These are phyloP conservation scores for Pseudocercospora crystallina DNA, from an alignment of 2,329 filamentous ascomycete species.

Conservation along the genomic window DNA sequence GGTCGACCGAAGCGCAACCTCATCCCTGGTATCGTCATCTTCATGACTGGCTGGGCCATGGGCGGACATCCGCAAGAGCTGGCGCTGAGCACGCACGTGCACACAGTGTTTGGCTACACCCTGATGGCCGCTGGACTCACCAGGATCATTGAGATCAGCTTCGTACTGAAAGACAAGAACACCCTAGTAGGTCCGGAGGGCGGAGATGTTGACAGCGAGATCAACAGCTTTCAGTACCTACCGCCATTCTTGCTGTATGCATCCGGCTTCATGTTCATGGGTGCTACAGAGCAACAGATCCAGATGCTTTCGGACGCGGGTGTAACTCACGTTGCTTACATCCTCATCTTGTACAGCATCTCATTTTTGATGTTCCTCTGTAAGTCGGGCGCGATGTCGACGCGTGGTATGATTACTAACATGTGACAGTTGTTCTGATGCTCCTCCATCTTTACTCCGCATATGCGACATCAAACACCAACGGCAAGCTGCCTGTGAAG, in stretches of 20 bases:
- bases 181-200: slow-evolving; percentile 30
- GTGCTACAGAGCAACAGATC: slow-evolving; percentile 97
- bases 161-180: slow-evolving; percentile 73
- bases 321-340: slow-evolving; percentile 87
- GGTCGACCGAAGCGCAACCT: slow-evolving; percentile 89
- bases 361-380: slow-evolving; percentile 88
- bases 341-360: slow-evolving; percentile 86
- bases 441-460: slow-evolving; percentile 82
- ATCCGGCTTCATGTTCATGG: slow-evolving; percentile 95
- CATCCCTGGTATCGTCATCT: slow-evolving; percentile 84
- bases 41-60: slow-evolving; percentile 95
- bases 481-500: slow-evolving; percentile 37
- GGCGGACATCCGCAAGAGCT: slow-evolving; percentile 83
- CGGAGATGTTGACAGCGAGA: slow-evolving; percentile 36
- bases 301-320: slow-evolving; percentile 67
- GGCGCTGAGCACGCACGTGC: slow-evolving; percentile 81
- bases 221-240: slow-evolving; percentile 52
- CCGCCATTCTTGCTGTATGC: slow-evolving; percentile 69
- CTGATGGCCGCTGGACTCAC: slow-evolving; percentile 85
- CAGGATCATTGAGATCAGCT: slow-evolving; percentile 86
- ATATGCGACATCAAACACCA: slow-evolving; percentile 45
- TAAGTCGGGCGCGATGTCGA: slow-evolving; percentile 41
- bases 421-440: slow-evolving; percentile 67
- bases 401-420: not conserved
- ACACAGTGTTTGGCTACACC: slow-evolving; percentile 88